Conservation (phyloP, 2,329 filamentous ascomycete genomes). For the Tolypocladium cylindrosporum region DNA sequence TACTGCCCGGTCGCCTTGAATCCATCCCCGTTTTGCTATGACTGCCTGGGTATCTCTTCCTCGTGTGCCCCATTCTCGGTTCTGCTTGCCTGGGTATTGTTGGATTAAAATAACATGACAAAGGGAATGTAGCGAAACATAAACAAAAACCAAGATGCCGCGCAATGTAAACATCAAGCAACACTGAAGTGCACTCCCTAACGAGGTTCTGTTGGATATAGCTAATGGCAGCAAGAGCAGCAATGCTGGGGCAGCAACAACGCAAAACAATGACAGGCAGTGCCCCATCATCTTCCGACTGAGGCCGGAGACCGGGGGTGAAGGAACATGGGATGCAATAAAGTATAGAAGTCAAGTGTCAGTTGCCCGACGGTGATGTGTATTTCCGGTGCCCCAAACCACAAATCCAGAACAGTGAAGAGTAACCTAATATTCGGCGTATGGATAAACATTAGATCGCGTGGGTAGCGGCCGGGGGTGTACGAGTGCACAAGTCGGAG, state of each 20-base stretch:
- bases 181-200: background rate
- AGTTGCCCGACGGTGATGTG: slow-evolving; percentile 9
- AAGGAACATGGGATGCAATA: background rate
- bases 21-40: background rate
- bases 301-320: too few relatives aligned
- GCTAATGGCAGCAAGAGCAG: background rate
- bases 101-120: background rate
- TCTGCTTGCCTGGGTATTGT: slow-evolving; percentile 3
- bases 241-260: background rate
- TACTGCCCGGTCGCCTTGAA: background rate
- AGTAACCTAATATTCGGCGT: background rate
- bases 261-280: background rate
- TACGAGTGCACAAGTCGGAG: background rate
- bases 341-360: slow-evolving; percentile 4
- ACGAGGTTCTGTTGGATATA: background rate
- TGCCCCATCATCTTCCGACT: background rate
- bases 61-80: background rate
- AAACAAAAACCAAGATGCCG: background rate
- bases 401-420: background rate
- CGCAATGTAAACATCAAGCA: background rate
- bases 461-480: background rate
- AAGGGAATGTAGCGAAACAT: slow-evolving; percentile 1
- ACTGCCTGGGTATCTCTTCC: slow-evolving; percentile 7
- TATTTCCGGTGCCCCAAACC: slow-evolving; percentile 6
- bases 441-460: background rate